A percentile compares a stretch with the other conserved stretches of the same genome.
These are phyloP conservation scores for Neofusicoccum ribis DNA, from an alignment of 2,329 filamentous ascomycete genomes.

Conservation along the genomic window DNA sequence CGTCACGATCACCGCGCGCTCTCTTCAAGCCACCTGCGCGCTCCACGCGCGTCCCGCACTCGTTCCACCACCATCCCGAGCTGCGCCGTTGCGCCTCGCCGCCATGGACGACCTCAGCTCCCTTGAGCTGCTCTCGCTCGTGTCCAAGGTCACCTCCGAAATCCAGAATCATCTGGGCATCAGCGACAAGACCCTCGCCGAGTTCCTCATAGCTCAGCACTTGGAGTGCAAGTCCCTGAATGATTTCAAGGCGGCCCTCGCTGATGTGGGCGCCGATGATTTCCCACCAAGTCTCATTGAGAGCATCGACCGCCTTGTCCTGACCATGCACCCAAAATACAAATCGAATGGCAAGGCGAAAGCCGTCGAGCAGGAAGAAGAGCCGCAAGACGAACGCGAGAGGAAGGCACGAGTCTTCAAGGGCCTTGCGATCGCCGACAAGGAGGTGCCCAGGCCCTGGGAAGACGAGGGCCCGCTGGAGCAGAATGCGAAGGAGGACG, in stretches of 20 bases:
- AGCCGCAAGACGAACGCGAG: constrained; percentile 53
- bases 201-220: constrained; percentile 93
- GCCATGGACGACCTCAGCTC: constrained; percentile 87
- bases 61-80: not conserved
- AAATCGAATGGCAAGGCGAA: constrained; percentile 55
- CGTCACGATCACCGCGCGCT: constrained; percentile 2
- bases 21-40: not conserved
- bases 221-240: constrained; percentile 67
- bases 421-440: constrained; percentile 84
- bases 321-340: constrained; percentile 88
- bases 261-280: constrained; percentile 69
- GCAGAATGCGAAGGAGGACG: constrained; percentile 55
- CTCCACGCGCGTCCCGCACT: not conserved
- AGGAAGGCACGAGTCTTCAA: constrained; percentile 88
- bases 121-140: constrained; percentile 89
- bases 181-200: constrained; percentile 90
- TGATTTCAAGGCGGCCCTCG: constrained; percentile 75
- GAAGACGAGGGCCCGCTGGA: constrained; percentile 41
- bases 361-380: constrained; percentile 34
- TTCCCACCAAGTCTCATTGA: constrained; percentile 86
- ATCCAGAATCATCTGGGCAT: constrained; percentile 91
- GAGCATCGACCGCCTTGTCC: constrained; percentile 84
- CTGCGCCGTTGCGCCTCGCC: not conserved
- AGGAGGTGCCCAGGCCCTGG: constrained; percentile 55
- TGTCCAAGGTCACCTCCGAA: constrained; percentile 92